Percentiles rank a stretch among this genome's conserved stretches.
These are phyloP conservation scores for Barnettozyma sucrosica DNA, from an alignment of 805 yeast species.

Conservation along the genomic window DNA sequence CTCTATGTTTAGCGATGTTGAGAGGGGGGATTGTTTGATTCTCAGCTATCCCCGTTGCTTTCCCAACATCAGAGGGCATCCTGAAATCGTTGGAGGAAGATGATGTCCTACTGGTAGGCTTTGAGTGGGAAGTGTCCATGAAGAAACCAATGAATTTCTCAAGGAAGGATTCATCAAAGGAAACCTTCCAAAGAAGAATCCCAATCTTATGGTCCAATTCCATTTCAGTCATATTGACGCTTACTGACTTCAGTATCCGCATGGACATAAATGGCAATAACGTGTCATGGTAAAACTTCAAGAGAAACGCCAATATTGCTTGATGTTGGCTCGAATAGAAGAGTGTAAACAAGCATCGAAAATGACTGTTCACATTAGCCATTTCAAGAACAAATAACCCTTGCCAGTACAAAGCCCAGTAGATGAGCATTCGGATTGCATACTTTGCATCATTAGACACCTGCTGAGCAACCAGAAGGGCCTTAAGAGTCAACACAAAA, in stretches of 20 bases:
- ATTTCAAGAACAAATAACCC: constrained; percentile 9
- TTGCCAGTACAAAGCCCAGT: constrained; percentile 22
- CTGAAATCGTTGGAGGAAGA: neutral
- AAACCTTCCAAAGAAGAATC: neutral
- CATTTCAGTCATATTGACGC: neutral
- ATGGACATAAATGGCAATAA: constrained; percentile 3
- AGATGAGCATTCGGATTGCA: constrained; percentile 9
- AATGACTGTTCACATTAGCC: constrained; percentile 15
- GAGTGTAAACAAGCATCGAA: constrained; percentile 11
- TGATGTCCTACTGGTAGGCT: neutral
- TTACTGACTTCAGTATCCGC: constrained; percentile 1
- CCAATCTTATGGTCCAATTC: constrained; percentile 8
- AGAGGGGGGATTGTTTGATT: neutral
- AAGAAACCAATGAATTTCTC: neutral
- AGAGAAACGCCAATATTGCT: constrained; percentile 1
- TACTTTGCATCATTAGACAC: neutral
- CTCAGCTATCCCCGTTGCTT: neutral
- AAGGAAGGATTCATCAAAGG: constrained; percentile 7
- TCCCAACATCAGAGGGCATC: neutral
- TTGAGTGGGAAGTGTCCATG: neutral
- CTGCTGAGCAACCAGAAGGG: constrained; percentile 11
- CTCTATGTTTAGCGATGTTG: constrained; percentile 3
- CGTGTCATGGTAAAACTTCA: constrained; percentile 10
- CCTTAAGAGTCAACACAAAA: constrained; percentile 17
- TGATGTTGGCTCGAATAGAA: constrained; percentile 10